Conservation (phyloP, 1,284 basidiomycete species). For the Pascua guehoae region DNA sequence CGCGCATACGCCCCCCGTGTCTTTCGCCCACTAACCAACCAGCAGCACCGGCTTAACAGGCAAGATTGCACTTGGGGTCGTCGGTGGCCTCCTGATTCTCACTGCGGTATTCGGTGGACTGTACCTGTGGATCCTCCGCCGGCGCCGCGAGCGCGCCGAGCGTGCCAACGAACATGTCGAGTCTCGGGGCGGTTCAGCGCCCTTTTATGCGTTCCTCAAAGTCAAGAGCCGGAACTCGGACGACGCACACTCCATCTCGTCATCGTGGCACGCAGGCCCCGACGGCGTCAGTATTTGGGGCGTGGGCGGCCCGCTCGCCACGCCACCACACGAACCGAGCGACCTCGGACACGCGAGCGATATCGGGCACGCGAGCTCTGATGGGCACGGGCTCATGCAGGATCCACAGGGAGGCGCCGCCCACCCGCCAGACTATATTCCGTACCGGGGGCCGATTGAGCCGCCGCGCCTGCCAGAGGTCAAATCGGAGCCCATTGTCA, state of each 20-base stretch:
- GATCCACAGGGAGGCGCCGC: background rate
- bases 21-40: no score
- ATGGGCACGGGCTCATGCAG: no score
- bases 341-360: no score
- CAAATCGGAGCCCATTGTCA: no score
- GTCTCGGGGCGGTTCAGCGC: background rate
- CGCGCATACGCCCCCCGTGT: no score
- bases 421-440: slow-evolving; percentile 34
- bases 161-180: no score
- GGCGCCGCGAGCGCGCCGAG: no score
- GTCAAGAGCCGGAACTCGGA: background rate
- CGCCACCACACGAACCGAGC: no score
- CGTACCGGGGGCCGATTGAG: slow-evolving; percentile 35
- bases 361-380: no score
- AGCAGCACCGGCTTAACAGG: no score
- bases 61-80: no score
- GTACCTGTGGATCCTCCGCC: background rate
- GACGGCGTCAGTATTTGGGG: background rate
- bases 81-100: background rate
- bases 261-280: background rate
- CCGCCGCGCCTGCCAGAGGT: slow-evolving; percentile 3
- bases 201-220: slow-evolving; percentile 9
- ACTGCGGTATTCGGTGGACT: background rate
- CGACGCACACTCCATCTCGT: background rate
- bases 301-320: background rate